Base-by-base conservation (phyloP, 2,329 filamentous ascomycete genomes). In the Botrytis tulipae region DNA sequence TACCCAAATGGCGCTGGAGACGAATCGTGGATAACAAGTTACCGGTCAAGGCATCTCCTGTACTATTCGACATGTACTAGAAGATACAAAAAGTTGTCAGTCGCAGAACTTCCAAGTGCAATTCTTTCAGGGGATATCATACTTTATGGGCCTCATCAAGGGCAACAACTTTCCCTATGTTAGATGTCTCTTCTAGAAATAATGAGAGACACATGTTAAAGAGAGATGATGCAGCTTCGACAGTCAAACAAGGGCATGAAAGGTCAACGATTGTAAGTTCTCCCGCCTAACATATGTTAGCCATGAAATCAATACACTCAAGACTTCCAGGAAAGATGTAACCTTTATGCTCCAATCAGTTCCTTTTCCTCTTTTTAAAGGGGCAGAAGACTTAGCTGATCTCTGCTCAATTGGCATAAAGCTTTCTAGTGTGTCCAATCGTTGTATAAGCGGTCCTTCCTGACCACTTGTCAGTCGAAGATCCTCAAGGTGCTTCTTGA, bases 141-240 rank as follows among this genome's bases (percentile, higher is more conserved):
- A 88, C 87, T 78, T 94, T 94, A 79, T 96, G 93, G 0, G 93
- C 93, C 79, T 95, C 92, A 75, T 95, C 92, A 0, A 95, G 83
- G 0, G 91, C 91, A 22, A 95, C 82, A 54, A 94, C 84, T 7
- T 89, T 86, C 0, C 91, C 89, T 0, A 85, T 78, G 0, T 80
- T 76, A 0, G 77, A 76, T 0, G 85, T 81, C 65, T 88, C 84
- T 73, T 91, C 87, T 0, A 93, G 81, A 78, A 93, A 93, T 0
- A 93, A 82, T 3, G 85, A 85, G 1, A 95, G 83, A 32, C 89
- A 91, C 59, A 94, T 91, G 71, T 92, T 90, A 81, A 95, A 95
- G 0, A 95, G 83, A 0, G 88, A 85, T 78, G 92, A 95, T 0
- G 92, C 92, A 54, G 87, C 89, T 37, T 90, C 87, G 0, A 88